phyloP scores from a whole-genome alignment of 2,329 filamentous ascomycete genomes.

The Decorospora gaudefroyi region DNA sequence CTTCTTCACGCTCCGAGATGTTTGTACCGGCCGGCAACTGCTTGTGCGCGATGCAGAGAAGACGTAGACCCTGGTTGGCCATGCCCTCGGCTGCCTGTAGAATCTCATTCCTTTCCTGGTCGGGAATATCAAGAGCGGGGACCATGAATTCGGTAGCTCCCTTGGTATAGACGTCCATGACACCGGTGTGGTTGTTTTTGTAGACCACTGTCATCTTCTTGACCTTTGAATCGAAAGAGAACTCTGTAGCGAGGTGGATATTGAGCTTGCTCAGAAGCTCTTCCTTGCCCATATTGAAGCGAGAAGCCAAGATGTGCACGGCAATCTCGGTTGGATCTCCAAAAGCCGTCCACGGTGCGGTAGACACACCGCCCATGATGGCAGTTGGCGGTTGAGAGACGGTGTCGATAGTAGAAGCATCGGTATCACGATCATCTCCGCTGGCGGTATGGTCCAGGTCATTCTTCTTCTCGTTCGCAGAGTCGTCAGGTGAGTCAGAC shows the following conservation, averaged over 20 bases:
- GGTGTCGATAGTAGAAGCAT: slow-evolving; percentile 38
- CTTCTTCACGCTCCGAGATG: slow-evolving; percentile 55
- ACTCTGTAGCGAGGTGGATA: too few relatives aligned
- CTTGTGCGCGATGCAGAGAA: slow-evolving; percentile 63
- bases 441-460: slow-evolving; percentile 33
- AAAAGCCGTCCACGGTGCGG: slow-evolving; percentile 41
- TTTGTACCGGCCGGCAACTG: slow-evolving; percentile 55
- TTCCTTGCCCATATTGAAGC: slow-evolving; percentile 46
- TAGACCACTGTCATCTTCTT: slow-evolving; percentile 51
- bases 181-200: slow-evolving; percentile 35
- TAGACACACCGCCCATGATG: slow-evolving; percentile 19
- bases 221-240: slow-evolving; percentile 48
- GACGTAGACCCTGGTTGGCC: slow-evolving; percentile 47
- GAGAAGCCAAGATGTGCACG: slow-evolving; percentile 47
- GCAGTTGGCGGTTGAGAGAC: slow-evolving; percentile 39
- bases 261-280: too few relatives aligned
- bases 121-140: slow-evolving; percentile 36
- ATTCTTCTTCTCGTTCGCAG: slow-evolving; percentile 59
- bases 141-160: slow-evolving; percentile 48
- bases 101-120: slow-evolving; percentile 37
- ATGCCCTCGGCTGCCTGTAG: slow-evolving; percentile 41
- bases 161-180: slow-evolving; percentile 47
- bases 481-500: slow-evolving; percentile 42
- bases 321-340: slow-evolving; percentile 50
- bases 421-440: slow-evolving; percentile 41